Evolutionary conservation across 768 basidiomycete genomes (phyloP), one percentile per base, ranked within the genome.

Genomic region (Rhizopogon vinicolor): DNA sequence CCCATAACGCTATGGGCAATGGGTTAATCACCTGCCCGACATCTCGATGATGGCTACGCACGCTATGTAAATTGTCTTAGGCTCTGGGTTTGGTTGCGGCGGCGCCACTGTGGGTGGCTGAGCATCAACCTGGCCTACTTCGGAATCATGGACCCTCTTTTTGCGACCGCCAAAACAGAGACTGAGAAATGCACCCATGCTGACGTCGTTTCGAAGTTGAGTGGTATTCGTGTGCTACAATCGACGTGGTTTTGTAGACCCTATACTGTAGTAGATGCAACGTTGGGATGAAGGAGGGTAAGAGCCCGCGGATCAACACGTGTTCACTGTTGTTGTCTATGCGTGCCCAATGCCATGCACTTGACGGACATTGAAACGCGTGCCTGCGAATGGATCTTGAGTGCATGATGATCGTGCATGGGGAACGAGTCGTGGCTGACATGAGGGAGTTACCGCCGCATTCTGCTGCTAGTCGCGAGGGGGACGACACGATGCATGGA

Each of bases 1-100:
- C 60, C 60, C 60, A 61, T 61, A 14, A 61, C 42, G 25, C 60
- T 61, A 44, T 51, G 9, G 40, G 40, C 35, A 41, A 37, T 33
- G 18, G 7, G 44, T 55, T 51, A 51, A 46, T 39, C 28, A 45
- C 31, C 33, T 22, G 35, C 46, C 39, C 40, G 8, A 37, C 19
- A 40, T 28, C 7, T 41, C 31, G 9, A 35, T 39, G 18, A 56
- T 49, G 16, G 18, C n/a, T n/a, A 56, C 57, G 35, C 28, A 58
- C 57, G 57, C 57, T 41, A 58, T 56, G 54, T 55, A 56, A n/a
- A 58, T 44, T 35, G 54, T 55, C 35, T 44, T 58, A 29, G 22
- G 33, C 48, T 37, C 33, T 25, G 2, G 8, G 33, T 37, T 33
- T 49, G 5, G 14, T 37, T 8, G 48, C 9, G 8, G 14, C 14